These are phyloP conservation scores for Miscanthus lutarioriparius DNA, from an alignment of 176 grass and related monocot species.

Conservation along the genomic window DNA sequence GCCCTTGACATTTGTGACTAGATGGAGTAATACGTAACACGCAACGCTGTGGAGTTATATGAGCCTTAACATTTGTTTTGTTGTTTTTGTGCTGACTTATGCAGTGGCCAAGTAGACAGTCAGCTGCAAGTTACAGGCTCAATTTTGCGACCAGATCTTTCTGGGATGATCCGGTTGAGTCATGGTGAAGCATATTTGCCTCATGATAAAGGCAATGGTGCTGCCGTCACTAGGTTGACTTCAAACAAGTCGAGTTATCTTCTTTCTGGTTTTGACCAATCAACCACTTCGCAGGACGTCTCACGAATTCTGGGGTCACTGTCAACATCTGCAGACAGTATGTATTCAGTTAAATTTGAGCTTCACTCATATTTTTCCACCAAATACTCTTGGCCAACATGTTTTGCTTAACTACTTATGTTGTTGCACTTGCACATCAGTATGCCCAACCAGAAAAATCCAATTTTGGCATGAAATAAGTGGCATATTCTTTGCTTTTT, in stretches of 20 bases:
- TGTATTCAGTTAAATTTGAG: slow-evolving; percentile 35
- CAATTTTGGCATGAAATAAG: slow-evolving; percentile 9
- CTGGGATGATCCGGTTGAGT: slow-evolving; percentile 82
- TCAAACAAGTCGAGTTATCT: slow-evolving; percentile 59
- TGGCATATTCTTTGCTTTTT: slow-evolving; percentile 7
- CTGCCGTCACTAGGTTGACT: slow-evolving; percentile 56
- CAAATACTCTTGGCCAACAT: neutral
- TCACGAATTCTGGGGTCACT: slow-evolving; percentile 62
- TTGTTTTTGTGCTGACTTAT: slow-evolving; percentile 36
- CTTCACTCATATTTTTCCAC: slow-evolving; percentile 17
- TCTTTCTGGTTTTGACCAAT: slow-evolving; percentile 60
- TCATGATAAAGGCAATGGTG: slow-evolving; percentile 94
- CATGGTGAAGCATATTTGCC: slow-evolving; percentile 97
- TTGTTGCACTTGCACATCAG: neutral
- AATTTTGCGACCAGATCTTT: slow-evolving; percentile 90
- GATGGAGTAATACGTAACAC: slow-evolving; percentile 4
- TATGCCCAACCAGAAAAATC: neutral
- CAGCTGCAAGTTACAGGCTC: slow-evolving; percentile 90
- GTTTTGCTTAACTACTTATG: slow-evolving; percentile 12
- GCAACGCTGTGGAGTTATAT: neutral
- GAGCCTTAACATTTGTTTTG: slow-evolving; percentile 19
- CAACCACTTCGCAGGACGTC: slow-evolving; percentile 56
- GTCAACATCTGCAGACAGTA: slow-evolving; percentile 57
- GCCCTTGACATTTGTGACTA: neutral
- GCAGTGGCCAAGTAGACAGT: slow-evolving; percentile 94